Percentiles rank a stretch among this genome's conserved stretches.
These are phyloP conservation scores for Ettlia oleoabundans DNA, from an alignment of 139 green algal species.

Conservation along the genomic window DNA sequence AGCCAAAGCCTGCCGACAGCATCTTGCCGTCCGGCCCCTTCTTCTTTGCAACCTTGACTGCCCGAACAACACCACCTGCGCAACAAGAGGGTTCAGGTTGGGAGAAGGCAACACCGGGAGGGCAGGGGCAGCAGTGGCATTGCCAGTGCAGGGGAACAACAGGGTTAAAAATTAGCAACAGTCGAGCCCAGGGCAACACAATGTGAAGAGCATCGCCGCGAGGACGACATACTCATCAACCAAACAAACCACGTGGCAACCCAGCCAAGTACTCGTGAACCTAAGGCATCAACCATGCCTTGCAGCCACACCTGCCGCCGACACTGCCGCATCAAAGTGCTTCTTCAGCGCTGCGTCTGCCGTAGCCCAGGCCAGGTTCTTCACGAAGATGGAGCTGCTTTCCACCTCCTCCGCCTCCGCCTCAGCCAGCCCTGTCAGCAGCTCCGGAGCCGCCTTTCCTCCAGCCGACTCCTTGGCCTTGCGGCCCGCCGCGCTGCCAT, in stretches of 20 bases:
- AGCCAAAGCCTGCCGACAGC: constrained; percentile 87
- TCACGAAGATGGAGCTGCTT: constrained; percentile 86
- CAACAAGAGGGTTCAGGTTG: too few relatives aligned
- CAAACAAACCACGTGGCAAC: too few relatives aligned
- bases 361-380: constrained; percentile 94
- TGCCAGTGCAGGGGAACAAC: too few relatives aligned
- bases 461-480: not conserved
- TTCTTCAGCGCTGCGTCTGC: constrained; percentile 61
- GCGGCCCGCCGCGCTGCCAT: constrained; percentile 1
- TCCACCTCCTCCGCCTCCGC: constrained; percentile 41
- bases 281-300: too few relatives aligned
- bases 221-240: too few relatives aligned
- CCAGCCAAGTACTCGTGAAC: too few relatives aligned
- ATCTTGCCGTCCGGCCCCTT: constrained; percentile 64
- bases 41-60: constrained; percentile 59
- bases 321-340: constrained; percentile 80
- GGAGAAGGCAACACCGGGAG: too few relatives aligned
- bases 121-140: not conserved
- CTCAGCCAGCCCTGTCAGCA: constrained; percentile 32
- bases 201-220: too few relatives aligned
- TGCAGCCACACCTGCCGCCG: constrained; percentile 57
- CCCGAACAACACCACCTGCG: constrained; percentile 63
- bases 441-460: not conserved
- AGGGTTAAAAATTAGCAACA: too few relatives aligned
- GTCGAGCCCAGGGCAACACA: too few relatives aligned